These are phyloP conservation scores for Monilinia aucupariae DNA, from an alignment of 2,329 filamentous ascomycete genomes.

Conservation along the genomic window DNA sequence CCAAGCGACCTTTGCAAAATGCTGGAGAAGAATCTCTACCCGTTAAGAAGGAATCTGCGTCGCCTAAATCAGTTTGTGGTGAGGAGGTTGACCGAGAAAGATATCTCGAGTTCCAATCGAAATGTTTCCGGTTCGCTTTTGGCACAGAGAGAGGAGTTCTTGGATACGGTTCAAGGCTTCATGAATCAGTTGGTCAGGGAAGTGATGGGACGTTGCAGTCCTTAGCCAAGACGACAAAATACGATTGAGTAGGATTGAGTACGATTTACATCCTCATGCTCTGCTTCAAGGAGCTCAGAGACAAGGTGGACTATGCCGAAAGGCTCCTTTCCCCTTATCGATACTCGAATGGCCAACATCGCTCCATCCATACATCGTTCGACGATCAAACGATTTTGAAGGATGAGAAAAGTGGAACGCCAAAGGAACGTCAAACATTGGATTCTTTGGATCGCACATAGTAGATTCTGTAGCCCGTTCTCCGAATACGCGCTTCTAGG, in stretches of 20 bases:
- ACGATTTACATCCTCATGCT: neutral
- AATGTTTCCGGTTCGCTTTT: slow-evolving; percentile 3
- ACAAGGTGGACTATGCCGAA: neutral
- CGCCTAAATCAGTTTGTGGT: slow-evolving; percentile 10
- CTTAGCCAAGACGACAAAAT: slow-evolving; percentile 2
- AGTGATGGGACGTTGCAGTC: slow-evolving; percentile 1
- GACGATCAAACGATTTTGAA: neutral
- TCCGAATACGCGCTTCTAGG: neutral
- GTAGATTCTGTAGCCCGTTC: neutral
- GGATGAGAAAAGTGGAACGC: neutral
- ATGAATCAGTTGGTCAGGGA: slow-evolving; percentile 15
- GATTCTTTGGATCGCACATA: neutral
- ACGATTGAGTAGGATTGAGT: neutral
- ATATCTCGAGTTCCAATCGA: slow-evolving; percentile 3
- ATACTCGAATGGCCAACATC: neutral
- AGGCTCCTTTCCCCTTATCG: neutral
- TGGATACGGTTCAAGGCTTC: slow-evolving; percentile 12
- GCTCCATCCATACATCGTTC: neutral
- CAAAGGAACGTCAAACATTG: neutral
- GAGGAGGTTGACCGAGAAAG: slow-evolving; percentile 1
- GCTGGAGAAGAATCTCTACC: slow-evolving; percentile 14
- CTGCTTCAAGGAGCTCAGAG: neutral
- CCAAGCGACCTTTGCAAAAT: slow-evolving; percentile 7
- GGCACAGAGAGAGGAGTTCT: slow-evolving; percentile 9
- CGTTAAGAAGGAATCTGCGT: slow-evolving; percentile 9